Base-by-base conservation (phyloP, 2,329 filamentous ascomycete species). In the Chlorencoelia australis region DNA sequence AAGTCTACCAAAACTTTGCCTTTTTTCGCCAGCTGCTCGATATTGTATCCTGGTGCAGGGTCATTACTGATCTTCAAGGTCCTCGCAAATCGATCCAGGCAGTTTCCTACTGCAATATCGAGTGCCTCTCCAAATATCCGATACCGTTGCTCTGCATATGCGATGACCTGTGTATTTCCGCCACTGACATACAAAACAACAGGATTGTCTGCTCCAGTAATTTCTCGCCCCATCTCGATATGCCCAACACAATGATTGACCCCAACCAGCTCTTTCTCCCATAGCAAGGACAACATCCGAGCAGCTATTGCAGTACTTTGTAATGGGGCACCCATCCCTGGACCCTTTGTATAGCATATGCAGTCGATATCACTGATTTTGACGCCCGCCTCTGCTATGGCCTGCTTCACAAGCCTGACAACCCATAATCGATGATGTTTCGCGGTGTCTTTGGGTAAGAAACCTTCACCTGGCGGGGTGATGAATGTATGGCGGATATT, bases 231-330 rank as follows among this genome's bases (percentile, higher is more conserved):
- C 91, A 98, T 98, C 66, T 98, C 91, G 53, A 98, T 96, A 62
- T 98, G 91, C 28, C 91, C 91, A 31, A 98, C 84, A 61, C 91
- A 98, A 63, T 98, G 91, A 63, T 98, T 98, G 17, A 98, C 91
- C 16, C 87, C 89, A 3, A 98, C 80, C 24, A 98, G 68, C n/a
- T 82, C 78, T 60, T 85, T 86, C 35, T 67, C 71, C 91, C 91
- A 98, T 11, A 98, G 70, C 41, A 94, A 64, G 27, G 76, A 71
- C 20, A 96, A 66, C 44, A 83, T 85, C 42, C 91, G 74, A 14
- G 88, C 91, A 1, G 79, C 88, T 22, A 96, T 67, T 20, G 89
- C 89, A 10, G 94, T 86, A 43, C 79, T 79, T 44, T 88, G 82
- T 18, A 98, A 68, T 6, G 91, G 91, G 25, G 86, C 89, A 40